Percentiles rank a stretch among this genome's conserved stretches.
These are phyloP conservation scores for Cyberlindnera sargentensis DNA, from an alignment of 805 yeast species.

Conservation along the genomic window DNA sequence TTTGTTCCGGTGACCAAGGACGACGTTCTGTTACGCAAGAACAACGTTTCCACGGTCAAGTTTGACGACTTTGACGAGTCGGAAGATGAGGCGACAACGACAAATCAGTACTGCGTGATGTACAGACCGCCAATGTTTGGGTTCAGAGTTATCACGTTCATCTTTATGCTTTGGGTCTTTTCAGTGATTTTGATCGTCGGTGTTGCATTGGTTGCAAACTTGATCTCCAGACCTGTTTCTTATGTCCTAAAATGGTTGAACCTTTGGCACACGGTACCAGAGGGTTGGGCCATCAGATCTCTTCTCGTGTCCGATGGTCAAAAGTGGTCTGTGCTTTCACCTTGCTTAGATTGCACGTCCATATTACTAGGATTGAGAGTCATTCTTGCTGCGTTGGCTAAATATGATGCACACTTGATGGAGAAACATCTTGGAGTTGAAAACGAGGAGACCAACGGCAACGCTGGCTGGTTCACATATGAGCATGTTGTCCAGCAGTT, in stretches of 20 bases:
- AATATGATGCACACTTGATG: conserved; percentile 15
- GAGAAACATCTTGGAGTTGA: conserved; percentile 10
- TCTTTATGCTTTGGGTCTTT: conserved; percentile 38
- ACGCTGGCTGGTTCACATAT: too few relatives aligned
- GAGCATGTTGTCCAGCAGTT: too few relatives aligned
- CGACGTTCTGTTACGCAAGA: conserved; percentile 46
- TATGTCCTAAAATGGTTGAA: background rate
- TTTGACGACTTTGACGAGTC: conserved; percentile 35
- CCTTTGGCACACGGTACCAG: background rate
- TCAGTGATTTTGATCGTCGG: conserved; percentile 30
- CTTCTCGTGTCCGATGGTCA: background rate
- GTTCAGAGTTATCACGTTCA: conserved; percentile 39
- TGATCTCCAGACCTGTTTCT: conserved; percentile 23
- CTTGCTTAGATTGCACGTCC: background rate
- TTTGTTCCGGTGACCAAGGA: conserved; percentile 81
- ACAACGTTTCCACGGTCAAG: conserved; percentile 21
- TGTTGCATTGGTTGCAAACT: conserved; percentile 15
- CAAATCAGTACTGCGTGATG: conserved; percentile 58
- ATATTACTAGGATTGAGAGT: conserved; percentile 18
- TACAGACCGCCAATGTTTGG: conserved; percentile 81
- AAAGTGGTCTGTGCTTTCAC: background rate
- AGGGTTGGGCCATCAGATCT: background rate
- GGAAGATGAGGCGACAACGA: conserved; percentile 34
- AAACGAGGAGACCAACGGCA: background rate
- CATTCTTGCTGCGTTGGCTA: conserved; percentile 8